phyloP scores from a whole-genome alignment of 1,284 basidiomycete genomes.

The Ustilago crameri region DNA sequence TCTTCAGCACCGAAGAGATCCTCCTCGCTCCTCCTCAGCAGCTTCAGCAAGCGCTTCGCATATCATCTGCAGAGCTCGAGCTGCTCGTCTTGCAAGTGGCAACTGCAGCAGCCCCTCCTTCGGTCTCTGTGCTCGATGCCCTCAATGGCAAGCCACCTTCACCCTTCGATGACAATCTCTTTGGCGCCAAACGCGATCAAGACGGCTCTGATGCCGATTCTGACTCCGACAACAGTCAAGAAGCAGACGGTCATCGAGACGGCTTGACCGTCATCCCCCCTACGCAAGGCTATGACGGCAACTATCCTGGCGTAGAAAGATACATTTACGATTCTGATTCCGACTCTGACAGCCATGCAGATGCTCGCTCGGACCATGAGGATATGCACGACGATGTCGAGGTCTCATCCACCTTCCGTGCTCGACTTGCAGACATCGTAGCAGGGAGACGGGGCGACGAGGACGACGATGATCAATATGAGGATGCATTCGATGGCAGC shows the following conservation, averaged over 20 bases:
- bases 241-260: neutral
- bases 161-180: slow-evolving; percentile 8
- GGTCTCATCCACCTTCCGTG: slow-evolving; percentile 13
- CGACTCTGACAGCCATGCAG: slow-evolving; percentile 13
- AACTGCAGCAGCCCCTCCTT: slow-evolving; percentile 20
- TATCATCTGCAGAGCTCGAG: slow-evolving; percentile 17
- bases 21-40: slow-evolving; percentile 25
- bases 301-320: slow-evolving; percentile 29
- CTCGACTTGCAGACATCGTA: neutral
- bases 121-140: slow-evolving; percentile 29
- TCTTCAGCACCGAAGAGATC: slow-evolving; percentile 42
- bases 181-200: slow-evolving; percentile 11
- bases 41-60: slow-evolving; percentile 28
- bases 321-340: slow-evolving; percentile 35
- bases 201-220: slow-evolving; percentile 7
- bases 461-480: neutral
- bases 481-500: neutral
- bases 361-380: slow-evolving; percentile 1
- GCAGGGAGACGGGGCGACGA: too few species aligned
- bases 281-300: slow-evolving; percentile 44
- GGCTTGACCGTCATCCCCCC: slow-evolving; percentile 27
- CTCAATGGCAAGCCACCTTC: slow-evolving; percentile 15
- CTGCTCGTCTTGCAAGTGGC: slow-evolving; percentile 32
- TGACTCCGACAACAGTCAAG: slow-evolving; percentile 3
- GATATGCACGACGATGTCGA: slow-evolving; percentile 24